Evolutionary conservation across 2,329 filamentous ascomycete genomes (phyloP).

Genomic region (Paecilomyces dactylethromorphus): DNA sequence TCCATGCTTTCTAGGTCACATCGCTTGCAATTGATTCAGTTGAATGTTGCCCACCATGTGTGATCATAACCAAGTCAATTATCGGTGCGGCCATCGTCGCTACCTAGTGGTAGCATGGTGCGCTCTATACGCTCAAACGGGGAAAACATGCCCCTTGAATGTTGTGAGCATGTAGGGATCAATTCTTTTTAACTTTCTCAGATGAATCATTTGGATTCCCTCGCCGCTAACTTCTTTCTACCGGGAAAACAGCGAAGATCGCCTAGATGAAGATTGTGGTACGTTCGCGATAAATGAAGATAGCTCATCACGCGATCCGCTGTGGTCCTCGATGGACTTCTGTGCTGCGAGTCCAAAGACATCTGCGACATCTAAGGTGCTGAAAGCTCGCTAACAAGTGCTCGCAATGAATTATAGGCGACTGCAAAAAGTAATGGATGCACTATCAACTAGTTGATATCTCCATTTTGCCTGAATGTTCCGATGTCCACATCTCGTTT

Average conservation of each 20-base stretch:
- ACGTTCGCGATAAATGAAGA: neutral
- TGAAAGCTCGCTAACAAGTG: neutral
- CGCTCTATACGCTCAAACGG: slow-evolving; percentile 42
- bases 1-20: neutral
- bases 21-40: neutral
- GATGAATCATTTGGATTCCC: neutral
- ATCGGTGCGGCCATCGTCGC: slow-evolving; percentile 49
- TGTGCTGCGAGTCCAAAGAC: neutral
- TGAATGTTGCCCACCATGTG: slow-evolving; percentile 39
- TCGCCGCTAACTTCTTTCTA: neutral
- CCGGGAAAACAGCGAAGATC: neutral
- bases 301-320: neutral
- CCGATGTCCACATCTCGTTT: neutral
- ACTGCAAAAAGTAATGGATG: neutral
- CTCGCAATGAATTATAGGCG: neutral
- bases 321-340: neutral
- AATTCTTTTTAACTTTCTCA: neutral
- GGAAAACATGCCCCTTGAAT: slow-evolving; percentile 50
- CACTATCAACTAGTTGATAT: neutral
- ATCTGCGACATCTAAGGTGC: neutral
- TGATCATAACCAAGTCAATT: slow-evolving; percentile 55
- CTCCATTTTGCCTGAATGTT: neutral
- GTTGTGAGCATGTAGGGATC: slow-evolving; percentile 43
- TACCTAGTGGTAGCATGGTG: slow-evolving; percentile 54
- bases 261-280: slow-evolving; percentile 1